These are phyloP conservation scores for Conticribra guillardii DNA, from an alignment of 108 stramenopile genomes.

Conservation along the genomic window DNA sequence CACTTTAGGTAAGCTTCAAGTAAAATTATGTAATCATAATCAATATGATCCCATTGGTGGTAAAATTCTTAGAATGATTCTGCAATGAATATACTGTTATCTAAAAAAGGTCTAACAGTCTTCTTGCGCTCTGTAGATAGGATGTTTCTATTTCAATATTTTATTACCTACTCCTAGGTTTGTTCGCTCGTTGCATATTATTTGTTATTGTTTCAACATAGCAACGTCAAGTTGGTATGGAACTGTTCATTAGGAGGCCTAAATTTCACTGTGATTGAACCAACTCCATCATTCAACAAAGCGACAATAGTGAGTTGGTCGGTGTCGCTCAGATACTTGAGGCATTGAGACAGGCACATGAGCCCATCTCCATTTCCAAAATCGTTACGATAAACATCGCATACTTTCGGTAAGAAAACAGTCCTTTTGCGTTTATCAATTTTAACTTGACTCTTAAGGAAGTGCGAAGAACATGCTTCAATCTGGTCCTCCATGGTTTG, in stretches of 20 bases:
- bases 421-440: constrained; percentile 62
- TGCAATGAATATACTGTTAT: too few relatives aligned
- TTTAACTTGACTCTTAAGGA: constrained; percentile 66
- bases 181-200: too few relatives aligned
- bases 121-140: too few relatives aligned
- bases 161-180: too few relatives aligned
- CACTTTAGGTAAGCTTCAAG: too few relatives aligned
- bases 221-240: constrained; percentile 29
- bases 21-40: too few relatives aligned
- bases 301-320: constrained; percentile 37
- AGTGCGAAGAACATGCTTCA: constrained; percentile 50
- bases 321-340: constrained; percentile 61
- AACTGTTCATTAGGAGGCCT: constrained; percentile 27
- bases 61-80: too few relatives aligned
- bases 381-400: constrained; percentile 83
- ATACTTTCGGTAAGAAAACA: constrained; percentile 80
- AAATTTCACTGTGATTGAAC: constrained; percentile 29
- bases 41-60: too few relatives aligned
- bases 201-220: too few relatives aligned
- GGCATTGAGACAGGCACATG: constrained; percentile 55
- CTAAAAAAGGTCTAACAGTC: too few relatives aligned
- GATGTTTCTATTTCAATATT: too few relatives aligned
- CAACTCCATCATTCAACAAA: constrained; percentile 33
- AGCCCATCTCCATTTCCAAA: constrained; percentile 70
- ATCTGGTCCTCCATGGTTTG: constrained; percentile 78